A percentile compares a stretch with the other conserved stretches of the same genome.
phyloP scores from a whole-genome alignment of 2,329 filamentous ascomycete species.

The Sclerotinia borealis region DNA sequence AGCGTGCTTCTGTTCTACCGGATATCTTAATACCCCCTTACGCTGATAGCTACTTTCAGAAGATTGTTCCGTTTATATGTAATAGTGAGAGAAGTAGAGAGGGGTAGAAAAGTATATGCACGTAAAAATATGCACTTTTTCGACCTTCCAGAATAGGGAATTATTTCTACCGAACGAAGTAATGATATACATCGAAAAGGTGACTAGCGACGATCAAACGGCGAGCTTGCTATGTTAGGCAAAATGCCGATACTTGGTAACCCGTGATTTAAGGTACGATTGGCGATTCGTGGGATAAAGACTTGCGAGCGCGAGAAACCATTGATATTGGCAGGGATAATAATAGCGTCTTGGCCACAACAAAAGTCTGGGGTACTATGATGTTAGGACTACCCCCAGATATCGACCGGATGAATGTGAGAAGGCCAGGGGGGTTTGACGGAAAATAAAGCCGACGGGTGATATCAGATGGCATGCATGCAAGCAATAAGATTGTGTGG shows the following conservation, averaged over 20 bases:
- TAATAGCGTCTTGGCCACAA: neutral
- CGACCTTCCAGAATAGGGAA: neutral
- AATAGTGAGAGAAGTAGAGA: neutral
- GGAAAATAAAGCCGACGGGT: neutral
- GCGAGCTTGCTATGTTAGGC: neutral
- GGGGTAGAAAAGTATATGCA: neutral
- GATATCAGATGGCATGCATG: too few species aligned
- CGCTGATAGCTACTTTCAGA: neutral
- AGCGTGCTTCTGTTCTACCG: neutral
- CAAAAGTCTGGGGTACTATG: neutral
- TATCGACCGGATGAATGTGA: neutral
- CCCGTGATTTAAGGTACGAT: slow-evolving; percentile 1
- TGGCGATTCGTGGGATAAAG: slow-evolving; percentile 8
- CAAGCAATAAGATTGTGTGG: neutral
- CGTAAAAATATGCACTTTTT: neutral
- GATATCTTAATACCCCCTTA: neutral
- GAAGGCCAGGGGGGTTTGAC: neutral
- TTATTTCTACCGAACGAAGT: neutral
- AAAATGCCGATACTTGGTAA: neutral
- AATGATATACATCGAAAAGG: neutral
- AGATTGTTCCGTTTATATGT: slow-evolving; percentile 2
- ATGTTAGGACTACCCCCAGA: neutral
- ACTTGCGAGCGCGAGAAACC: neutral
- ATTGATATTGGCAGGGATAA: neutral
- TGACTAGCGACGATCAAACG: neutral